Evolutionary conservation across 495 filamentous ascomycete species (phyloP).

Genomic region (Talaromyces ruber): DNA sequence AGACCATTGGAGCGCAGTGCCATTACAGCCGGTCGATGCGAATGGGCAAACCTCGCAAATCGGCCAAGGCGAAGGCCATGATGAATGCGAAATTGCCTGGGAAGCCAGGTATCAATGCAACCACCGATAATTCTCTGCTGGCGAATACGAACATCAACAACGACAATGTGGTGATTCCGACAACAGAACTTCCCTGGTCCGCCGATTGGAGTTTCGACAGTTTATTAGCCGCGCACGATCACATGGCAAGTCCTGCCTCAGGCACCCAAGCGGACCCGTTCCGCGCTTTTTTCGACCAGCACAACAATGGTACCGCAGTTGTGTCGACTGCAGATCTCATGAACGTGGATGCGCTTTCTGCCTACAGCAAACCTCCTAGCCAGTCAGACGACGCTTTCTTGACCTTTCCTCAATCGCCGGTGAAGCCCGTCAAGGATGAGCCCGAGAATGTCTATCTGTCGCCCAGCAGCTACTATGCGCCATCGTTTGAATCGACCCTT

Average conservation of each 20-base stretch:
- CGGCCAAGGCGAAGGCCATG: slow-evolving; percentile 6
- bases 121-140: not conserved
- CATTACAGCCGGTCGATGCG: slow-evolving; percentile 13
- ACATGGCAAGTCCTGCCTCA: not conserved
- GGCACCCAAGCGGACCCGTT: not conserved
- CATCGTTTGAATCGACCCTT: slow-evolving; percentile 4
- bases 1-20: slow-evolving; percentile 9
- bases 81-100: slow-evolving; percentile 5
- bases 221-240: slow-evolving; percentile 1
- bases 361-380: not conserved
- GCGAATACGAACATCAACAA: not conserved
- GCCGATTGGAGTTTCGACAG: slow-evolving; percentile 7
- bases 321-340: slow-evolving; percentile 4
- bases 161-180: not conserved
- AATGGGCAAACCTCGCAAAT: slow-evolving; percentile 12
- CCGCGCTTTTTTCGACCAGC: not conserved
- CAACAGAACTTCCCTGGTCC: slow-evolving; percentile 4
- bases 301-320: not conserved
- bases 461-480: slow-evolving; percentile 6
- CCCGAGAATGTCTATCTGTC: slow-evolving; percentile 5
- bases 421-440: slow-evolving; percentile 1
- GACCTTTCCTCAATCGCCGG: not conserved
- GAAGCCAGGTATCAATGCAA: not conserved
- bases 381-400: slow-evolving; percentile 5
- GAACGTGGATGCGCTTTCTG: not conserved